Conservation (phyloP, 495 filamentous ascomycete species). For the Aspergillus biplanus region DNA sequence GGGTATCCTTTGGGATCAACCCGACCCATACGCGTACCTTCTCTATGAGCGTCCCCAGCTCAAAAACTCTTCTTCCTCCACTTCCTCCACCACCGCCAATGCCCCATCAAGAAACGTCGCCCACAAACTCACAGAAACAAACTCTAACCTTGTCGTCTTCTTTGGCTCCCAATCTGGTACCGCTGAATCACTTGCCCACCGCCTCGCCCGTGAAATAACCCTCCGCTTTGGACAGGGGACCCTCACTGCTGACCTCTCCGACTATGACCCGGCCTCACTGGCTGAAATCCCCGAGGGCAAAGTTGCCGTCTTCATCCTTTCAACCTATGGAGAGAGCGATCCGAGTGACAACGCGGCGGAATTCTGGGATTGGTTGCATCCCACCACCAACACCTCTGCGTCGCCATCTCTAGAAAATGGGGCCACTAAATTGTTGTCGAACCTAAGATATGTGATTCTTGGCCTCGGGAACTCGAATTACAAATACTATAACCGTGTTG, state of each 20-base stretch:
- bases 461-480: conserved; percentile 57
- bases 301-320: conserved; percentile 53
- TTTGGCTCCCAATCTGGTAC: conserved; percentile 62
- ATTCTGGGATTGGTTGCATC: conserved; percentile 49
- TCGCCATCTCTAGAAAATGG: not conserved
- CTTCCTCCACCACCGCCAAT: conserved; percentile 1
- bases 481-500: conserved; percentile 54
- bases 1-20: conserved; percentile 41
- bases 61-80: conserved; percentile 28
- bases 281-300: conserved; percentile 42
- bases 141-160: conserved; percentile 51
- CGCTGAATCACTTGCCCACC: conserved; percentile 52
- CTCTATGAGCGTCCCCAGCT: conserved; percentile 39
- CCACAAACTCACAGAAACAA: conserved; percentile 36
- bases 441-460: conserved; percentile 48
- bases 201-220: conserved; percentile 49
- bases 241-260: conserved; percentile 52
- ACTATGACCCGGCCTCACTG: conserved; percentile 51
- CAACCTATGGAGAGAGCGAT: conserved; percentile 60
- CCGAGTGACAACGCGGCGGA: conserved; percentile 54
- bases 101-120: conserved; percentile 41
- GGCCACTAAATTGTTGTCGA: conserved; percentile 25
- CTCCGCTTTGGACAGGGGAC: conserved; percentile 45
- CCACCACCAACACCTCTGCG: conserved; percentile 1
- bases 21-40: conserved; percentile 36